Percentiles rank a stretch among this genome's conserved stretches.
phyloP scores from a whole-genome alignment of 2,329 filamentous ascomycete genomes.

The Microsporum audouinii region DNA sequence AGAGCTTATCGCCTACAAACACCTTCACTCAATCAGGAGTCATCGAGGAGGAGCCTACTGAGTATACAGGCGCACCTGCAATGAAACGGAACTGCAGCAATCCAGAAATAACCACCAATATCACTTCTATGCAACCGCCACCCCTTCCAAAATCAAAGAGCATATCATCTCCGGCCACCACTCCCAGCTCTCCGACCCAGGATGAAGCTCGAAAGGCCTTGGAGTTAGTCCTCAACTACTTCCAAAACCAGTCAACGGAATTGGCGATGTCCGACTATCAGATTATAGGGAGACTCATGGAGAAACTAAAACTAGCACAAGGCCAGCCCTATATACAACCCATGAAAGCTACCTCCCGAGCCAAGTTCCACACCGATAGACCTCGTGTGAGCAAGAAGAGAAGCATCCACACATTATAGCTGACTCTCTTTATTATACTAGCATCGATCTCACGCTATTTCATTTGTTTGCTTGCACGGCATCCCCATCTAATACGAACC shows the following conservation, averaged over 20 bases:
- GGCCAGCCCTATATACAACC: slow-evolving; percentile 18
- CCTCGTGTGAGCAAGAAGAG: slow-evolving; percentile 36
- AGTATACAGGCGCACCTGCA: slow-evolving; percentile 20
- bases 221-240: slow-evolving; percentile 69
- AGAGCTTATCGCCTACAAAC: slow-evolving; percentile 46
- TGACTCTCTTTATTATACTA: not conserved
- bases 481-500: slow-evolving; percentile 1
- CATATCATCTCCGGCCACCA: slow-evolving; percentile 40
- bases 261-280: slow-evolving; percentile 70
- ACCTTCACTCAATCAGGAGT: slow-evolving; percentile 35
- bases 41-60: slow-evolving; percentile 34
- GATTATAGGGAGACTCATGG: slow-evolving; percentile 68
- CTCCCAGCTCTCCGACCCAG: slow-evolving; percentile 59
- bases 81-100: slow-evolving; percentile 37
- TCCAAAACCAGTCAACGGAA: slow-evolving; percentile 58
- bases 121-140: slow-evolving; percentile 27
- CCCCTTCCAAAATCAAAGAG: slow-evolving; percentile 29
- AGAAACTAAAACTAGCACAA: slow-evolving; percentile 66
- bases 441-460: not conserved
- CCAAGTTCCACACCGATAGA: slow-evolving; percentile 33
- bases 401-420: slow-evolving; percentile 34
- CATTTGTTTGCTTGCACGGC: not conserved
- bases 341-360: slow-evolving; percentile 34
- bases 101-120: slow-evolving; percentile 32
- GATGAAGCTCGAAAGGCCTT: slow-evolving; percentile 77